Percentiles rank a stretch among this genome's conserved stretches.
phyloP scores from a whole-genome alignment of 495 filamentous ascomycete species.

The Rusavskia elegans region DNA sequence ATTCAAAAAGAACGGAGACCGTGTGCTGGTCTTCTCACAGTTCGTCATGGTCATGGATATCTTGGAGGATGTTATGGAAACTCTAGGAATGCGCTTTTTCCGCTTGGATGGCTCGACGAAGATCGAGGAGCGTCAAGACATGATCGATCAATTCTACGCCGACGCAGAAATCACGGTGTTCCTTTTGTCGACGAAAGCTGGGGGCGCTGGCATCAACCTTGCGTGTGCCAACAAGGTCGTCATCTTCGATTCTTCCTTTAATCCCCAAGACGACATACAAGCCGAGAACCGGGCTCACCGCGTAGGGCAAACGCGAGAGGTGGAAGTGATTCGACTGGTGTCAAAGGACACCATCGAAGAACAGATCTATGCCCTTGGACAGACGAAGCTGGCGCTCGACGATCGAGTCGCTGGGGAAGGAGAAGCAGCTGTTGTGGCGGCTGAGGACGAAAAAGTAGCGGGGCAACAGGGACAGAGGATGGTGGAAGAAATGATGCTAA shows the following conservation, averaged over 20 bases:
- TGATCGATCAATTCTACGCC: constrained; percentile 73
- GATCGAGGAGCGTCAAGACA: constrained; percentile 65
- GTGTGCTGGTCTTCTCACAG: constrained; percentile 77
- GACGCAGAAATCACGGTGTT: constrained; percentile 74
- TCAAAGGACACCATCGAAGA: constrained; percentile 79
- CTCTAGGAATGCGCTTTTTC: constrained; percentile 55
- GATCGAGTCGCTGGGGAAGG: constrained; percentile 53
- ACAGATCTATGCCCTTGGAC: constrained; percentile 73
- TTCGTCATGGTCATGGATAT: constrained; percentile 88
- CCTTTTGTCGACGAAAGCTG: constrained; percentile 81
- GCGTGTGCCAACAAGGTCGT: constrained; percentile 93
- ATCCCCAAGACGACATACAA: constrained; percentile 91
- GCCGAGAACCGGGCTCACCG: constrained; percentile 94
- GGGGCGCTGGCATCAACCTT: constrained; percentile 89
- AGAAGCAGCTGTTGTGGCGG: constrained; percentile 15
- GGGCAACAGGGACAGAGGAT: constrained; percentile 43
- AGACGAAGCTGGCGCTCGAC: constrained; percentile 87
- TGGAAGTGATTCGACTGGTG: constrained; percentile 74
- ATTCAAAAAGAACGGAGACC: constrained; percentile 71
- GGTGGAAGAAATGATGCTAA: constrained; percentile 49
- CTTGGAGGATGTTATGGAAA: constrained; percentile 64
- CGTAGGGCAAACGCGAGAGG: constrained; percentile 75
- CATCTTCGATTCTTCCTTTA: constrained; percentile 91
- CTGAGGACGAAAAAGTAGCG: constrained; percentile 25
- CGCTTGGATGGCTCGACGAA: constrained; percentile 74